A percentile compares a stretch with the other conserved stretches of the same genome.
These are phyloP conservation scores for Alternaria rosae DNA, from an alignment of 2,329 filamentous ascomycete species.

Conservation along the genomic window DNA sequence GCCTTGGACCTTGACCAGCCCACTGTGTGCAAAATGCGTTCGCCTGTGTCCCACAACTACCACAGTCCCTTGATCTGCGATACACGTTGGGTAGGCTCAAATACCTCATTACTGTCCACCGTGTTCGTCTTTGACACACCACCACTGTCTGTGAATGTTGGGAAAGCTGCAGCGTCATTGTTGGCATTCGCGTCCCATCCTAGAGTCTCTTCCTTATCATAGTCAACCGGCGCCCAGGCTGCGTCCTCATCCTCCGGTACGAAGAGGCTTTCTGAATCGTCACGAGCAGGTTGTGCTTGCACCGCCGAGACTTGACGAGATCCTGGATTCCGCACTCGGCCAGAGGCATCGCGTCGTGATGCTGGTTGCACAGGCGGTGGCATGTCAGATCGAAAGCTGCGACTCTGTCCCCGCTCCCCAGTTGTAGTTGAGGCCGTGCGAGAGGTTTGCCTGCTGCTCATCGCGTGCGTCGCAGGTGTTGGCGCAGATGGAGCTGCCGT, in stretches of 20 bases:
- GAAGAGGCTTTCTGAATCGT: slow-evolving; percentile 73
- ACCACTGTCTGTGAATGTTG: slow-evolving; percentile 55
- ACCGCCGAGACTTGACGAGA: slow-evolving; percentile 34
- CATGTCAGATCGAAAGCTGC: slow-evolving; percentile 49
- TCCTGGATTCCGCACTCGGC: slow-evolving; percentile 39
- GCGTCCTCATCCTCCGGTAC: slow-evolving; percentile 71
- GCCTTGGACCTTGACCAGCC: neutral
- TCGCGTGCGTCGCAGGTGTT: slow-evolving; percentile 20
- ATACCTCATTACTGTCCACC: slow-evolving; percentile 44
- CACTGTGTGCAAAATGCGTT: neutral
- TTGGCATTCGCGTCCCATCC: slow-evolving; percentile 77
- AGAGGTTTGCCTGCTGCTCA: slow-evolving; percentile 43
- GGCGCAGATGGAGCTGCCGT: slow-evolving; percentile 45
- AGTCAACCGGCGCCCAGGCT: slow-evolving; percentile 77
- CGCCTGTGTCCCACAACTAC: slow-evolving; percentile 24
- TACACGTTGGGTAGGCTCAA: slow-evolving; percentile 77
- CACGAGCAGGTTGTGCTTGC: slow-evolving; percentile 48
- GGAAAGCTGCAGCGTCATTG: slow-evolving; percentile 48
- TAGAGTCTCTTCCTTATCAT: slow-evolving; percentile 71
- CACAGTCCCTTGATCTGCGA: slow-evolving; percentile 61
- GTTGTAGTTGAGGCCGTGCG: slow-evolving; percentile 32
- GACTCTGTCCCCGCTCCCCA: slow-evolving; percentile 28
- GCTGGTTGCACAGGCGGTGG: slow-evolving; percentile 50
- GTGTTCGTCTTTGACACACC: slow-evolving; percentile 35
- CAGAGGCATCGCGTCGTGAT: slow-evolving; percentile 36